Percentiles rank a stretch among this genome's conserved stretches.
These are phyloP conservation scores for Spiromastix sp. DNA, from an alignment of 2,329 filamentous ascomycete genomes.

Conservation along the genomic window DNA sequence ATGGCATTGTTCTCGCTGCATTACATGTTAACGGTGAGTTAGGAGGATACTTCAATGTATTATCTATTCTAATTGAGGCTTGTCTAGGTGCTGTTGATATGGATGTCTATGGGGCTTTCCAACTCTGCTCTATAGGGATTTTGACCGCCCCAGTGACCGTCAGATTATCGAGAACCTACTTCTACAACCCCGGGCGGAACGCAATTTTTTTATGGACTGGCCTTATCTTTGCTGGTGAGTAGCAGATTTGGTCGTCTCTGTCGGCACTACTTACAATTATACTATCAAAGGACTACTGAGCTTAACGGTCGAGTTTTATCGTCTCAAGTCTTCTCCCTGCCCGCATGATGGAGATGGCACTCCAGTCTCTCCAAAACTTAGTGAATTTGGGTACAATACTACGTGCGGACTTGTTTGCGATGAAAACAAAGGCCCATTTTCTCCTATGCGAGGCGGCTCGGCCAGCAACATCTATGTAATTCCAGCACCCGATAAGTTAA, in stretches of 20 bases:
- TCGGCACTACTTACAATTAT: constrained; percentile 2
- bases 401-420: constrained; percentile 41
- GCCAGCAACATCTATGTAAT: constrained; percentile 55
- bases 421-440: constrained; percentile 40
- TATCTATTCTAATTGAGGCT: too few species aligned
- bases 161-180: constrained; percentile 52
- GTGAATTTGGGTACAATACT: constrained; percentile 36
- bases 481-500: constrained; percentile 44
- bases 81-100: constrained; percentile 52
- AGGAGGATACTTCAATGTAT: too few species aligned
- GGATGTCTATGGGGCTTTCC: constrained; percentile 59
- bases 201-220: constrained; percentile 58
- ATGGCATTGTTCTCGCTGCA: constrained; percentile 51
- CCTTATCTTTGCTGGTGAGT: constrained; percentile 48
- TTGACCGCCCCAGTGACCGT: constrained; percentile 54
- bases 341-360: constrained; percentile 27
- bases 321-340: constrained; percentile 39
- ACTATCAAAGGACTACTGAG: constrained; percentile 43
- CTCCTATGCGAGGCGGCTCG: constrained; percentile 44
- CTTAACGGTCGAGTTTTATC: constrained; percentile 55
- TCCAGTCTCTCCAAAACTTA: constrained; percentile 24
- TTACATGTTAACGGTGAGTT: constrained; percentile 48
- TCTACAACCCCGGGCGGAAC: constrained; percentile 52
- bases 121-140: constrained; percentile 56
- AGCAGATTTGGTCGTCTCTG: background rate